phyloP scores from a whole-genome alignment of 2,329 filamentous ascomycete genomes.

The Aphanoascus verrucosus region DNA sequence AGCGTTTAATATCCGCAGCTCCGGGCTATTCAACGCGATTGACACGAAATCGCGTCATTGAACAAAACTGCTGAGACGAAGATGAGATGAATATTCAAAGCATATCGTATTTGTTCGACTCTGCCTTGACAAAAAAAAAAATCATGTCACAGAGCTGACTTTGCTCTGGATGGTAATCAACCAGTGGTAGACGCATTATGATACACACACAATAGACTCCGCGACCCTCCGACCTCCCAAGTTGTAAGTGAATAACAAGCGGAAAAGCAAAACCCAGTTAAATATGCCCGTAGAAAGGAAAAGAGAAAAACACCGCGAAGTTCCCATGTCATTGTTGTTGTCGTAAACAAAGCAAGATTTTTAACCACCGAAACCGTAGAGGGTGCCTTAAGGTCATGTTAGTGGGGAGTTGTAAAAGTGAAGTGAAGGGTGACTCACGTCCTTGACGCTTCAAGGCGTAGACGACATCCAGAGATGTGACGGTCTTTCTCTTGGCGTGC shows the following conservation, averaged over 20 bases:
- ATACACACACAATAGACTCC: slow-evolving; percentile 13
- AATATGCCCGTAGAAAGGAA: slow-evolving; percentile 11
- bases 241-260: slow-evolving; percentile 6
- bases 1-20: no score
- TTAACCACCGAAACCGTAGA: slow-evolving; percentile 88
- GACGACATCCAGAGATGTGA: slow-evolving; percentile 50
- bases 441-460: slow-evolving; percentile 55
- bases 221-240: slow-evolving; percentile 12
- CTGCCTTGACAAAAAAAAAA: slow-evolving; percentile 11
- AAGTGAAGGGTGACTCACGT: slow-evolving; percentile 30
- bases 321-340: slow-evolving; percentile 12
- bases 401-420: slow-evolving; percentile 9
- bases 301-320: slow-evolving; percentile 12
- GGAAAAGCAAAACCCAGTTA: slow-evolving; percentile 14
- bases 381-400: slow-evolving; percentile 44
- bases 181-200: slow-evolving; percentile 12
- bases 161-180: slow-evolving; percentile 2
- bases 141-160: slow-evolving; percentile 8
- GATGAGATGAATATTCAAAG: slow-evolving; percentile 4
- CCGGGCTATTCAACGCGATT: neutral
- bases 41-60: neutral
- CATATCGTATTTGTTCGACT: slow-evolving; percentile 10
- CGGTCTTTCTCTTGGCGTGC: slow-evolving; percentile 61
- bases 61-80: neutral
- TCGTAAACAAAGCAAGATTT: slow-evolving; percentile 17